Percentiles rank a stretch among this genome's conserved stretches.
phyloP scores from a whole-genome alignment of 2,329 filamentous ascomycete genomes.

The Microcyclospora pomicola region DNA sequence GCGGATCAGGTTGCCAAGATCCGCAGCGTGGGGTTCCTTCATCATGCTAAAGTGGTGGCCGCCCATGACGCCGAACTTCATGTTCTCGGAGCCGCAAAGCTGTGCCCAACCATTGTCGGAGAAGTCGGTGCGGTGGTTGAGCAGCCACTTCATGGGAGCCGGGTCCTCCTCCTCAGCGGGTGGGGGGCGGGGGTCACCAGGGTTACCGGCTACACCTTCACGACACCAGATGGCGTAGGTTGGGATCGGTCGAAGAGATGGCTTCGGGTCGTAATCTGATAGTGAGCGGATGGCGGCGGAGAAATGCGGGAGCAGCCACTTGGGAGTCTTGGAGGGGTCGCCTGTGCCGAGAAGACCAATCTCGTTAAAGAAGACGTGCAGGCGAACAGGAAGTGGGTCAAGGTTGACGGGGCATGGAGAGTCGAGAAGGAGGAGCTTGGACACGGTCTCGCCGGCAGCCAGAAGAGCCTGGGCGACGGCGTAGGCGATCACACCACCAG shows the following conservation, averaged over 20 bases:
- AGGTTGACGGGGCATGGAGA: slow-evolving; percentile 39
- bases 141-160: slow-evolving; percentile 47
- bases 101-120: slow-evolving; percentile 56
- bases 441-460: slow-evolving; percentile 34
- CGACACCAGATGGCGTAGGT: slow-evolving; percentile 57
- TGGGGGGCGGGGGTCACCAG: slow-evolving; percentile 52
- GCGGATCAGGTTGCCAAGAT: slow-evolving; percentile 29
- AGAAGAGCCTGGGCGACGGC: slow-evolving; percentile 37
- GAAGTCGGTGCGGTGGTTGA: slow-evolving; percentile 62
- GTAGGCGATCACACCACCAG: slow-evolving; percentile 42
- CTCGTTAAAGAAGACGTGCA: slow-evolving; percentile 59
- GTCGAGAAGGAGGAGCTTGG: slow-evolving; percentile 39
- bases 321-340: slow-evolving; percentile 45
- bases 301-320: slow-evolving; percentile 65
- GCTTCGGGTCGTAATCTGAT: slow-evolving; percentile 53
- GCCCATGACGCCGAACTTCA: slow-evolving; percentile 52
- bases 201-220: slow-evolving; percentile 56
- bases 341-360: slow-evolving; percentile 57
- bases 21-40: slow-evolving; percentile 39
- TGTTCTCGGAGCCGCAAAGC: slow-evolving; percentile 47
- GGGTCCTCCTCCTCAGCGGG: slow-evolving; percentile 43
- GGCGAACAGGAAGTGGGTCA: slow-evolving; percentile 36
- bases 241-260: slow-evolving; percentile 47
- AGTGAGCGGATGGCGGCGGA: slow-evolving; percentile 53
- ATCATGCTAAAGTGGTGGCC: slow-evolving; percentile 69